A percentile compares a stretch with the other conserved stretches of the same genome.
phyloP scores from a whole-genome alignment of 805 yeast species.

The Zygosaccharomyces lentus region DNA sequence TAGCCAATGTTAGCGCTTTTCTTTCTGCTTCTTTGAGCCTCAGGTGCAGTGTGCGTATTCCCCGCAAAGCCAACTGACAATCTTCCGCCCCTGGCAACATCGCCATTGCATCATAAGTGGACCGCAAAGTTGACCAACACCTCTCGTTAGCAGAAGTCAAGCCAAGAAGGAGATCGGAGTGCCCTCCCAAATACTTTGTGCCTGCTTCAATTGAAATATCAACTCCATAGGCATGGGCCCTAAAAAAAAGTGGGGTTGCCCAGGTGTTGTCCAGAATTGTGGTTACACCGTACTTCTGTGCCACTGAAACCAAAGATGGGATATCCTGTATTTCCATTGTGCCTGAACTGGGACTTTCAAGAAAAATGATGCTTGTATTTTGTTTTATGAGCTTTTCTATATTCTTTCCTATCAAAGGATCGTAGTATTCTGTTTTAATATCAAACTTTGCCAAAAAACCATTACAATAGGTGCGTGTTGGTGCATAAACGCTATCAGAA shows the following conservation, averaged over 20 bases:
- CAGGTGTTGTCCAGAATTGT: conserved; percentile 16
- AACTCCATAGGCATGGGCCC: conserved; percentile 12
- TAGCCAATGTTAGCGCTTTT: conserved; percentile 11
- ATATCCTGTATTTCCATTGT: conserved; percentile 16
- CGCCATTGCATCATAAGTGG: conserved; percentile 9
- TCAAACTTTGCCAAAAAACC: conserved; percentile 8
- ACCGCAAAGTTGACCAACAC: conserved; percentile 9
- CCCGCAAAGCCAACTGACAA: conserved; percentile 11
- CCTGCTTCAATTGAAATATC: conserved; percentile 16
- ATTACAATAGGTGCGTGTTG: conserved; percentile 11
- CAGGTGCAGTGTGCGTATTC: conserved; percentile 11
- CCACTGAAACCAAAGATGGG: conserved; percentile 10
- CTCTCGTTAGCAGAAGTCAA: conserved; percentile 8
- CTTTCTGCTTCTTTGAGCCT: conserved; percentile 6
- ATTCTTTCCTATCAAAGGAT: conserved; percentile 11
- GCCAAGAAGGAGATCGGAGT: conserved; percentile 16
- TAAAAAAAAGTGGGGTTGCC: conserved; percentile 17
- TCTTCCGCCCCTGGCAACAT: conserved; percentile 15
- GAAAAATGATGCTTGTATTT: conserved; percentile 11
- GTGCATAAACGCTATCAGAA: conserved; percentile 12
- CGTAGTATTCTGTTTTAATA: conserved; percentile 12
- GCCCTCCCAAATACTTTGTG: conserved; percentile 18
- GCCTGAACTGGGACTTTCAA: conserved; percentile 16
- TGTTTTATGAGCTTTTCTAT: conserved; percentile 11
- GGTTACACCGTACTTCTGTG: conserved; percentile 10